Base-by-base conservation (phyloP, 2,329 filamentous ascomycete genomes). In the Alternaria gaisen region DNA sequence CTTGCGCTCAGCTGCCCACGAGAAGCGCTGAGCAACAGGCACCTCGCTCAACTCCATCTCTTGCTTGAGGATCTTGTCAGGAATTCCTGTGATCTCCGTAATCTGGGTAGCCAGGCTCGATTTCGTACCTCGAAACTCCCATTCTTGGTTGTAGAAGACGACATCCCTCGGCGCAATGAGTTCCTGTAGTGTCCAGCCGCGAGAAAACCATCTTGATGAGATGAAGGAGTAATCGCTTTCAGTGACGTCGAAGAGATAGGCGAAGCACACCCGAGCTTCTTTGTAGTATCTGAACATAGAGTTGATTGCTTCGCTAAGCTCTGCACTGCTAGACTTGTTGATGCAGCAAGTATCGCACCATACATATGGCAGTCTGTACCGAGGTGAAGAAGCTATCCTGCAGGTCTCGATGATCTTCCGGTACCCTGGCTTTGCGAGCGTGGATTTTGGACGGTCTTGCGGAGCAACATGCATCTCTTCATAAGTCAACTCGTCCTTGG, bases 281-380 rank as follows among this genome's bases (percentile, higher is more conserved):
- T 52, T 36, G 20, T 68, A 68, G 56, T 57, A 65, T 24, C 48
- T 51, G 32, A 48, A 63, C 61, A 63, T 63, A 10, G 61, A 50
- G 32, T 50, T 50, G 30, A 50, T 50, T 16, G 46, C 46, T 18
- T 50, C 46, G 30, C 46, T 50, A 22, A 50, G 60, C 14, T 65
- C 61, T 18, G 56, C 55, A 12, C 46, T 58, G 40, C 56, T 65
- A 5, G 38, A 40, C 18, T 68, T 66, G 53, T 68, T 53, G 47
- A 68, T 67, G 48, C 66, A 68, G 41, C 56, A 65, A 20, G 66
- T 69, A 40, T 69, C 66, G 18, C 67, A 38, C 67, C 67, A 70
- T 16, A 53, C 53, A n/a, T 53, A 61, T 1, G 16, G 24, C 8
- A 61, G 44, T 6, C 54, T 51, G 41, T 68, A 46, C 24, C 46